phyloP scores from a whole-genome alignment of 257 asterid genomes.

The Mitragyna speciosa region DNA sequence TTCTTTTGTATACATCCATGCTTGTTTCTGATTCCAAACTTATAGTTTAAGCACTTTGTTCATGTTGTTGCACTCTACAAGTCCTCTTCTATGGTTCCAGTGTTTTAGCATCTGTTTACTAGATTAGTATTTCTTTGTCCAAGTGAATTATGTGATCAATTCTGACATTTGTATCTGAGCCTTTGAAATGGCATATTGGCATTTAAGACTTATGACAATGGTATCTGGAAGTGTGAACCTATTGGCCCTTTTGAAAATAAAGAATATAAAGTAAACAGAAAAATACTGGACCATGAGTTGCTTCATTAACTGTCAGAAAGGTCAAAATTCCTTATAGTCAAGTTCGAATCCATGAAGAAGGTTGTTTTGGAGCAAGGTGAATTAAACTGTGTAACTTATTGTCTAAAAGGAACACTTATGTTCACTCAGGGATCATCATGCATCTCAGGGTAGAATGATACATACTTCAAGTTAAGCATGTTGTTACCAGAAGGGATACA shows the following conservation, averaged over 20 bases:
- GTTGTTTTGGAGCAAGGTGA: neutral
- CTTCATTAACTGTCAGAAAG: too few relatives aligned
- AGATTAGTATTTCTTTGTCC: neutral
- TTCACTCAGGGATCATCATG: neutral
- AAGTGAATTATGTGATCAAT: neutral
- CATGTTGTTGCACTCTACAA: neutral
- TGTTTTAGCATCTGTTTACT: neutral
- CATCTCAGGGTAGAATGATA: neutral
- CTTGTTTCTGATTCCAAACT: constrained; percentile 16
- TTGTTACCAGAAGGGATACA: neutral
- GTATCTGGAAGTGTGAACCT: neutral
- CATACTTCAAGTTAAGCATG: neutral
- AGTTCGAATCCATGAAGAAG: neutral
- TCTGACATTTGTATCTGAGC: neutral
- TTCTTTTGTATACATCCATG: constrained; percentile 1
- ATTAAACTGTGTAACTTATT: neutral
- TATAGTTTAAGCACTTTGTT: neutral
- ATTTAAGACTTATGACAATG: neutral
- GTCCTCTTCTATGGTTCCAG: neutral
- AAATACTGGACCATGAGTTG: neutral
- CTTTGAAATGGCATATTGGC: neutral
- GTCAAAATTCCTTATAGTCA: neutral
- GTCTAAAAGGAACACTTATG: neutral
- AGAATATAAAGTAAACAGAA: neutral
- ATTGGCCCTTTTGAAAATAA: neutral